Percentiles rank a stretch among this genome's conserved stretches.
Conservation (phyloP, 1,284 basidiomycete species). For the Pascua guehoae region DNA sequence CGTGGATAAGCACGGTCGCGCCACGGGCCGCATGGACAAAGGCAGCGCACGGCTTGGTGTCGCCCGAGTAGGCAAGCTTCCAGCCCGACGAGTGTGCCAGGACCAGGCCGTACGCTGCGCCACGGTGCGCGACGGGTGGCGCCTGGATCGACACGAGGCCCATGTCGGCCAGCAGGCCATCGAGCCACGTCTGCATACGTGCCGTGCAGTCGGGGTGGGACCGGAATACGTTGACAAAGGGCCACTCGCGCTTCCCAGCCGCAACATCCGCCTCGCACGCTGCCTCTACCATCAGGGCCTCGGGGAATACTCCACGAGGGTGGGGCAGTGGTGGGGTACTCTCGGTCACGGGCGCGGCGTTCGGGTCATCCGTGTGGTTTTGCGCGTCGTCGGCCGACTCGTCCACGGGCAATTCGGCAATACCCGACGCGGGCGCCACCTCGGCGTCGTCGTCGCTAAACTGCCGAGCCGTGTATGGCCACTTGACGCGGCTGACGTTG, state of each 20-base stretch:
- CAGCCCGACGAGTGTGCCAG: slow-evolving; percentile 68
- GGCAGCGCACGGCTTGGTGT: slow-evolving; percentile 72
- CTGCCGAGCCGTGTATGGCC: background rate
- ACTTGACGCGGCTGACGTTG: slow-evolving; percentile 23
- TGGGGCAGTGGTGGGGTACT: background rate
- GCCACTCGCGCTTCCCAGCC: slow-evolving; percentile 22
- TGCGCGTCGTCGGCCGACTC: background rate
- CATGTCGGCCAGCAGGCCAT: slow-evolving; percentile 19
- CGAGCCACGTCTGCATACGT: background rate
- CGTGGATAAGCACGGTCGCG: slow-evolving; percentile 84
- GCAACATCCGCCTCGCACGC: slow-evolving; percentile 13
- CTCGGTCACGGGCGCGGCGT: background rate
- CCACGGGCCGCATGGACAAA: slow-evolving; percentile 64
- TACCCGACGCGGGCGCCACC: background rate
- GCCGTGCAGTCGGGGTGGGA: slow-evolving; percentile 1
- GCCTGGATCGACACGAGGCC: slow-evolving; percentile 54
- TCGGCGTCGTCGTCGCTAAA: background rate
- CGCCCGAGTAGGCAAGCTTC: slow-evolving; percentile 82
- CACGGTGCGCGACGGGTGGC: slow-evolving; percentile 69
- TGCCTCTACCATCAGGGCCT: background rate
- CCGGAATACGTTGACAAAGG: slow-evolving; percentile 16
- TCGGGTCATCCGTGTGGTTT: background rate
- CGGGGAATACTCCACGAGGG: no score
- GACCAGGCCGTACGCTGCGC: slow-evolving; percentile 65
- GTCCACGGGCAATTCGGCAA: background rate